Conservation (phyloP, 371 early-diverging fungal genomes). For the Nematocida sp. region DNA sequence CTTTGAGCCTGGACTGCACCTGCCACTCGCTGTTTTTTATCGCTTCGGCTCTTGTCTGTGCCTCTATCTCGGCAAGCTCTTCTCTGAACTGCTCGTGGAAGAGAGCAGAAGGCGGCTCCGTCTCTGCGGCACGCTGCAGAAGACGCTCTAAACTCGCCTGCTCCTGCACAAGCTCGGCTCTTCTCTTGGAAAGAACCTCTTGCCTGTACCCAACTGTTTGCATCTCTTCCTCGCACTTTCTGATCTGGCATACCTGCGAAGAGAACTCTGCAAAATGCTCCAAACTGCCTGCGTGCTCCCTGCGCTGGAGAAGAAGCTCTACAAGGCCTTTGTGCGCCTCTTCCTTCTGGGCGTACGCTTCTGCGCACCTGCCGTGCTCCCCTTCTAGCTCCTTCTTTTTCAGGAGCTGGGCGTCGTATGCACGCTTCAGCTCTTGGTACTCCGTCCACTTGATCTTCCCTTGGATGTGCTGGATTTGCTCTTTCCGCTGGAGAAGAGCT, state of each 20-base stretch:
- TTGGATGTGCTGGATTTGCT: conserved; percentile 46
- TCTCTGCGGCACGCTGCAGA: conserved; percentile 8
- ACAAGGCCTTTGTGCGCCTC: conserved; percentile 22
- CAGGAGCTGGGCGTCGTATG: background rate
- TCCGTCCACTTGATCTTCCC: conserved; percentile 59
- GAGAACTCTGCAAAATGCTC: conserved; percentile 15
- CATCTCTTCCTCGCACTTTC: conserved; percentile 21
- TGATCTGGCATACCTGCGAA: background rate
- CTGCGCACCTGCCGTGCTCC: background rate
- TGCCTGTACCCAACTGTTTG: conserved; percentile 21
- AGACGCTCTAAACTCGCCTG: conserved; percentile 32
- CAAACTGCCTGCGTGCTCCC: background rate
- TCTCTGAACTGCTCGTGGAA: conserved; percentile 1
- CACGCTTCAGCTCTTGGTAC: conserved; percentile 42
- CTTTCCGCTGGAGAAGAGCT: conserved; percentile 35
- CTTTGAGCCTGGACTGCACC: conserved; percentile 39
- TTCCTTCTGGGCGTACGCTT: conserved; percentile 13
- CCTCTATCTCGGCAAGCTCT: conserved; percentile 36
- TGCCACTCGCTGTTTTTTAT: conserved; percentile 45
- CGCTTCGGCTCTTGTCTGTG: conserved; percentile 25
- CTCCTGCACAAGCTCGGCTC: conserved; percentile 1
- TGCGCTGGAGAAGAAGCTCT: conserved; percentile 45
- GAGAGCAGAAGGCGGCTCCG: conserved; percentile 2
- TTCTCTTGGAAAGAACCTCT: conserved; percentile 12
- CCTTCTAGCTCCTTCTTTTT: background rate